Evolutionary conservation across 1,284 basidiomycete genomes (phyloP), one percentile per base, ranked within the genome.

Genomic region (Meira nashicola): DNA sequence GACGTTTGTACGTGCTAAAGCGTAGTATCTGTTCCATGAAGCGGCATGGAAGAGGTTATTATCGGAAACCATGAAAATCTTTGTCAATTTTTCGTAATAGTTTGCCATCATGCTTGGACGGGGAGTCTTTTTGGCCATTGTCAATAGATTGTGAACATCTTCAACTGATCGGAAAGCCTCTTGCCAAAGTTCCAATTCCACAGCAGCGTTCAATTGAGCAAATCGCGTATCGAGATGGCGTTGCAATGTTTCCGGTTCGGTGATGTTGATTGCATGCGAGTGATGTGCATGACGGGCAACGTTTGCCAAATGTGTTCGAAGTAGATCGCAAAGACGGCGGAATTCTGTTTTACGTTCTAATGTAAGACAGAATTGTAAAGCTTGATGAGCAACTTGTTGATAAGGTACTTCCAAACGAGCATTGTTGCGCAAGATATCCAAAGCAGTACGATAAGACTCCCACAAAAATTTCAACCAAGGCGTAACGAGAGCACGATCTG

Each of bases 121-220:
- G 6, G 92, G 90, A 0, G 88, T 86, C 80, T 93, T 93, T 80
- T 95, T 95, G 65, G 77, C 79, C 85, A 92, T 87, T 25, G 87
- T 90, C 68, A 98, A 86, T 50, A 99, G 84, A 74, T 92, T 93
- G 82, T 98, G 94, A 44, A 98, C 90, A 79, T 99, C 95, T 80
- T 98, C 94, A 62, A 97, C 91, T 48, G 91, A 92, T 62, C 95
- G 89, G 86, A 97, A 99, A 4, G 92, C 94, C 80, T 98, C 94
- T 79, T 97, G 94, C 95, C 94, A 99, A 51, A 98, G 85, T 81
- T 99, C 95, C 65, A 99, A 87, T 80, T 97, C 92, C 65, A 97
- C 93, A 8, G 93, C 93, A n/a, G 91, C 89, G 78, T 94, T 92
- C 66, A 99, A 87, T 82, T 98, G 94, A 39, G 92, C 89, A 79